Evolutionary conservation across 352 stramenopile species (phyloP).

Genomic region (Phytophthora macrochlamydospora): DNA sequence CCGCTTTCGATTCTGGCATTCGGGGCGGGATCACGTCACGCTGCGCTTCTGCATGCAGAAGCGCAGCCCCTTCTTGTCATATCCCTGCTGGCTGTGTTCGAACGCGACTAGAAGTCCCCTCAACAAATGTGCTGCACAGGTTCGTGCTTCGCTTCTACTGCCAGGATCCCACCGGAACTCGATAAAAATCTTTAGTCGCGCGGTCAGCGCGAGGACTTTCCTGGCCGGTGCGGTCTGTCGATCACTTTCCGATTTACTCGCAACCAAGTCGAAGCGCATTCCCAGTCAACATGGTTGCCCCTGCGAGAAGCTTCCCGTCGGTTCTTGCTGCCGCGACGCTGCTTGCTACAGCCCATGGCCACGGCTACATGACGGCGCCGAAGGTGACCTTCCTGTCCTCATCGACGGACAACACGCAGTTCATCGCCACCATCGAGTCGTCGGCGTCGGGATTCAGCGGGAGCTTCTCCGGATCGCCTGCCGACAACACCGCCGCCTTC

Average conservation of each 20-base stretch:
- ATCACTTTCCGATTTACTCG: neutral
- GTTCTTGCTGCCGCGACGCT: constrained; percentile 3
- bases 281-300: constrained; percentile 5
- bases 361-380: constrained; percentile 31
- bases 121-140: neutral
- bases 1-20: too few relatives aligned
- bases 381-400: constrained; percentile 16
- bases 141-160: neutral
- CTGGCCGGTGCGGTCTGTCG: neutral
- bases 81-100: constrained; percentile 1
- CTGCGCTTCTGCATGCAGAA: neutral
- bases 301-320: neutral
- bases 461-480: constrained; percentile 19
- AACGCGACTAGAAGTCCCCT: neutral
- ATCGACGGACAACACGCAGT: constrained; percentile 25
- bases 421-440: constrained; percentile 33
- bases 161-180: neutral
- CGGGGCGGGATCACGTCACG: neutral
- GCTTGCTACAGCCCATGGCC: constrained; percentile 9
- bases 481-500: constrained; percentile 29
- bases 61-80: neutral
- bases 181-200: neutral
- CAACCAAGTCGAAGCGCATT: neutral
- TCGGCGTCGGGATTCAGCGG: constrained; percentile 22
- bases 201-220: neutral